phyloP scores from a whole-genome alignment of 169 alveolate genomes.

The Plasmodium cynomolgi region DNA sequence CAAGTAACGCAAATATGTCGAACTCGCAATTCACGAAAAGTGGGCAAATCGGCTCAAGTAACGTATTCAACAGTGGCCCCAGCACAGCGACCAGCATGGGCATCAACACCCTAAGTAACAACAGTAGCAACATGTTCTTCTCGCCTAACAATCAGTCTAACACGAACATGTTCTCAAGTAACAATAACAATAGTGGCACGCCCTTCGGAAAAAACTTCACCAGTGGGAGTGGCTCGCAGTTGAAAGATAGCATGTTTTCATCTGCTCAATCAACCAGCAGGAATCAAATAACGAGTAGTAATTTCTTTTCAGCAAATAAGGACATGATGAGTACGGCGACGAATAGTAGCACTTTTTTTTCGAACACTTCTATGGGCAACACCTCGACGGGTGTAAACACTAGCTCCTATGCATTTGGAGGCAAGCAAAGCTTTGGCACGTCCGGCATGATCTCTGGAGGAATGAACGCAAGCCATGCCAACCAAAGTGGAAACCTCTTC shows the following conservation, averaged over 20 bases:
- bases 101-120: neutral
- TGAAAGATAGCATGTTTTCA: slow-evolving; percentile 17
- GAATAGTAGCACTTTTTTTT: neutral
- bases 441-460: neutral
- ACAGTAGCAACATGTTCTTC: slow-evolving; percentile 1
- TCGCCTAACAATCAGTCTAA: neutral
- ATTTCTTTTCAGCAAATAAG: slow-evolving; percentile 16
- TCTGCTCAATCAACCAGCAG: neutral
- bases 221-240: neutral
- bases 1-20: slow-evolving; percentile 13
- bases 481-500: neutral
- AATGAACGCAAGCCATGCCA: neutral
- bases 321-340: neutral
- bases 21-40: neutral
- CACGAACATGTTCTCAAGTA: slow-evolving; percentile 6
- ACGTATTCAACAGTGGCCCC: neutral
- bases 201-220: neutral
- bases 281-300: slow-evolving; percentile 27
- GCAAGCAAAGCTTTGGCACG: neutral
- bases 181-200: slow-evolving; percentile 2
- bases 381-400: neutral
- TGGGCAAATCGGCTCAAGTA: neutral
- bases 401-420: neutral
- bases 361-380: neutral
- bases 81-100: neutral